phyloP scores from a whole-genome alignment of 768 basidiomycete species.

The Macrolepiota albuminosa region DNA sequence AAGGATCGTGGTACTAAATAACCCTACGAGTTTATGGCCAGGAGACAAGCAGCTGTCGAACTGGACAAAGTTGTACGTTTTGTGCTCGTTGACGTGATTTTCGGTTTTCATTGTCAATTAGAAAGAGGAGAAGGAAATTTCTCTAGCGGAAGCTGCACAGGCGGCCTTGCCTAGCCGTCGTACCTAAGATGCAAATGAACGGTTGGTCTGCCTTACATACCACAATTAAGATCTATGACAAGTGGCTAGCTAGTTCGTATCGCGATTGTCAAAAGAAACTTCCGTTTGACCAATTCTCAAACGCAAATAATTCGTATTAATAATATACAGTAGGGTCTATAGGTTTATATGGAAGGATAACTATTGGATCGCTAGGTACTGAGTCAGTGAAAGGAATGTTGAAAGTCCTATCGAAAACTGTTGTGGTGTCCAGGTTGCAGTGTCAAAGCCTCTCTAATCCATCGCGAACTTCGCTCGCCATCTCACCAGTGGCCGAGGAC shows the following conservation, averaged over 20 bases:
- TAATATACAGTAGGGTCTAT: background rate
- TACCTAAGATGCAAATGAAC: background rate
- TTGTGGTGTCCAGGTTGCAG: background rate
- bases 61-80: constrained; percentile 27
- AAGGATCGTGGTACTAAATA: background rate
- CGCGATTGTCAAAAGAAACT: background rate
- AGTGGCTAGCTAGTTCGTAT: background rate
- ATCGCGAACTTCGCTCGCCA: background rate
- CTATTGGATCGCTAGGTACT: background rate
- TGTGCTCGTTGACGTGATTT: background rate
- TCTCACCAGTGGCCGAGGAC: constrained; percentile 65
- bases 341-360: background rate
- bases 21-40: constrained; percentile 26
- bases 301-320: background rate
- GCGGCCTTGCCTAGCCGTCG: constrained; percentile 19
- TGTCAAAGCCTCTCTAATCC: background rate
- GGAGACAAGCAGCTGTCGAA: constrained; percentile 22
- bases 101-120: constrained; percentile 10
- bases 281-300: background rate
- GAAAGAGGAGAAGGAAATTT: constrained; percentile 35
- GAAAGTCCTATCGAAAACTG: background rate
- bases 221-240: background rate
- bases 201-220: background rate
- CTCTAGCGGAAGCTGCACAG: constrained; percentile 38
- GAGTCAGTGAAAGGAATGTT: background rate